These are phyloP conservation scores for Gaultheria prostrata DNA, from an alignment of 148 eudicot genomes.

Conservation along the genomic window DNA sequence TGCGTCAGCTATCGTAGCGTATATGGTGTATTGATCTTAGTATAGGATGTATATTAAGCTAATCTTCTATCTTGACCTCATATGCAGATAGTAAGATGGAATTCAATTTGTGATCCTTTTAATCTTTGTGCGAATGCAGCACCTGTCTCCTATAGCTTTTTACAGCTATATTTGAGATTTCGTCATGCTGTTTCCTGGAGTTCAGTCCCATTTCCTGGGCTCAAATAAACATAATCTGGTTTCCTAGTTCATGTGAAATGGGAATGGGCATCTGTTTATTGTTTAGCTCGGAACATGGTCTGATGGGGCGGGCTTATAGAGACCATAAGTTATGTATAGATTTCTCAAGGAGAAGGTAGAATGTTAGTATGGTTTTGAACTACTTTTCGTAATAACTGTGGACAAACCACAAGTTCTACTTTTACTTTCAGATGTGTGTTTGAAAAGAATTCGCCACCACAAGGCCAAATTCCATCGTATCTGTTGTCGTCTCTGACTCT, in stretches of 20 bases:
- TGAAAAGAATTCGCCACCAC: not conserved
- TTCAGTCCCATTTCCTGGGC: not conserved
- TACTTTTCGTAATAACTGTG: not conserved
- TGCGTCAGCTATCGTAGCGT: not conserved
- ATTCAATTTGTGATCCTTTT: not conserved
- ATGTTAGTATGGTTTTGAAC: not conserved
- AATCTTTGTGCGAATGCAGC: not conserved
- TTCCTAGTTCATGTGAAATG: not conserved
- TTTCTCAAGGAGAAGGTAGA: not conserved
- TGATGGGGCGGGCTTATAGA: not conserved
- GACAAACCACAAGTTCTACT: not conserved
- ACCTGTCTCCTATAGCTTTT: not conserved
- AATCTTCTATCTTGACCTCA: not conserved
- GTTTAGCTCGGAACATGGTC: not conserved
- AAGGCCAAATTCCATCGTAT: not conserved
- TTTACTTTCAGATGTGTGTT: not conserved
- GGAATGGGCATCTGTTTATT: slow-evolving; percentile 3
- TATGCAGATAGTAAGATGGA: not conserved
- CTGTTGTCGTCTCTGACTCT: not conserved
- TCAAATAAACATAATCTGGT: not conserved
- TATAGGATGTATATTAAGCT: not conserved
- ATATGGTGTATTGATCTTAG: not conserved
- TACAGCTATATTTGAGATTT: not conserved
- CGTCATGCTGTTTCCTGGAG: not conserved
- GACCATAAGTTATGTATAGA: not conserved